Percentiles rank a stretch among this genome's conserved stretches.
Evolutionary conservation across 306 rosid genomes (phyloP).

Genomic region (Boehmeria nivea): DNA sequence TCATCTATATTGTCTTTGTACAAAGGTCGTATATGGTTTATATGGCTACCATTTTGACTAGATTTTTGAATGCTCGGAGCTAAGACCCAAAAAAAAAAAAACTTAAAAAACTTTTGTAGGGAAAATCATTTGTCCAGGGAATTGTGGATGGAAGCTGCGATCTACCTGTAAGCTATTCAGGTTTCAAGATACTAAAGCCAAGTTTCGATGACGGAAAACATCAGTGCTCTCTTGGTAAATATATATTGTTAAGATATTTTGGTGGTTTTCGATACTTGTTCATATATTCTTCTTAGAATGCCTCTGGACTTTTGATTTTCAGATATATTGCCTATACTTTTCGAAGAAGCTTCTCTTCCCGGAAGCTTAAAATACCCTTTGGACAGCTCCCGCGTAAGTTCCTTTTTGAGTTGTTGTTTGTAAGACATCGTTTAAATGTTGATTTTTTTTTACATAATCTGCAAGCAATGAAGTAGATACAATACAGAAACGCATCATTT

Average conservation of each 20-base stretch:
- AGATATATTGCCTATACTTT: conserved; percentile 52
- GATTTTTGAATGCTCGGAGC: background rate
- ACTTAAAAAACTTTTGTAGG: conserved; percentile 19
- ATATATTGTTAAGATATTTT: background rate
- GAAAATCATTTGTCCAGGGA: conserved; percentile 29
- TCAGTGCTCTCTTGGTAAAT: conserved; percentile 56
- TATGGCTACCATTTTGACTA: too few relatives aligned
- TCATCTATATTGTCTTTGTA: too few relatives aligned
- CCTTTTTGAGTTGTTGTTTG: too few relatives aligned
- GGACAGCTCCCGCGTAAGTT: conserved; percentile 46
- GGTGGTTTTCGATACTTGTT: conserved; percentile 1
- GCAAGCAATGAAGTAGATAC: too few relatives aligned
- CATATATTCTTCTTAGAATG: background rate
- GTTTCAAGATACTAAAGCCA: conserved; percentile 32
- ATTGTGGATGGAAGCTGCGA: conserved; percentile 34
- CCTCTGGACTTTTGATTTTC: conserved; percentile 15
- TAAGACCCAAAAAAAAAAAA: background rate
- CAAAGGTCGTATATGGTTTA: too few relatives aligned
- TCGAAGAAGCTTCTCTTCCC: conserved; percentile 51
- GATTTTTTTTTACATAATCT: too few relatives aligned
- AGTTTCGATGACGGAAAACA: conserved; percentile 32
- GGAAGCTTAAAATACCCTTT: conserved; percentile 31
- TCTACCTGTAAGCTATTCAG: conserved; percentile 30
- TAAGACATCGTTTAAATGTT: too few relatives aligned
- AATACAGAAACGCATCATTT: too few relatives aligned